Conservation (phyloP, 108 stramenopile genomes). For the Chaetoceros muelleri region DNA sequence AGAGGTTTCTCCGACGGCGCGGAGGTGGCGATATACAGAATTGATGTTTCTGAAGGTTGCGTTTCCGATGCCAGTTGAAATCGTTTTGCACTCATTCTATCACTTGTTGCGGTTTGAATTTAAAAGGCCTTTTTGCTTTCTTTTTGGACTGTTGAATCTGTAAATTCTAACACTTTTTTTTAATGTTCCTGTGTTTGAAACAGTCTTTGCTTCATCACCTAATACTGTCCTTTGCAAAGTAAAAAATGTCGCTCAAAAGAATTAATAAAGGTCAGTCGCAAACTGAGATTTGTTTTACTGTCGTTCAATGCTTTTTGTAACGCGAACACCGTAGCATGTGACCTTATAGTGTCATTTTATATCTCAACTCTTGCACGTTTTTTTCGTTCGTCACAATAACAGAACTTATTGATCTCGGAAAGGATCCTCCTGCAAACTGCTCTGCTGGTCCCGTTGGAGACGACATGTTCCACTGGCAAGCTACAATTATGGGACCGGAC, state of each 20-base stretch:
- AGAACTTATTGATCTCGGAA: conserved; percentile 96
- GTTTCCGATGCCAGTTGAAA: no score
- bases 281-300: background rate
- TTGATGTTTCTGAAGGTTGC: no score
- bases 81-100: no score
- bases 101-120: no score
- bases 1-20: no score
- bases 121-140: no score
- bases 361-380: background rate
- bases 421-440: conserved; percentile 99
- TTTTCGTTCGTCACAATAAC: background rate
- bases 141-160: no score
- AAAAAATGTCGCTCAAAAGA: conserved; percentile 78
- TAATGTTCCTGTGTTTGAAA: no score
- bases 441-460: conserved; percentile 99
- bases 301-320: background rate
- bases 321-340: background rate
- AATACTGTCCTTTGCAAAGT: no score
- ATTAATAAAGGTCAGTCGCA: conserved; percentile 75
- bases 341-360: conserved; percentile 3
- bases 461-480: conserved; percentile 98
- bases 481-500: conserved; percentile 96
- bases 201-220: no score
- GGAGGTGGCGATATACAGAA: no score
- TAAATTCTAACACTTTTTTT: no score